These are phyloP conservation scores for Saprolegnia diclina DNA, from an alignment of 352 stramenopile genomes.

Conservation along the genomic window DNA sequence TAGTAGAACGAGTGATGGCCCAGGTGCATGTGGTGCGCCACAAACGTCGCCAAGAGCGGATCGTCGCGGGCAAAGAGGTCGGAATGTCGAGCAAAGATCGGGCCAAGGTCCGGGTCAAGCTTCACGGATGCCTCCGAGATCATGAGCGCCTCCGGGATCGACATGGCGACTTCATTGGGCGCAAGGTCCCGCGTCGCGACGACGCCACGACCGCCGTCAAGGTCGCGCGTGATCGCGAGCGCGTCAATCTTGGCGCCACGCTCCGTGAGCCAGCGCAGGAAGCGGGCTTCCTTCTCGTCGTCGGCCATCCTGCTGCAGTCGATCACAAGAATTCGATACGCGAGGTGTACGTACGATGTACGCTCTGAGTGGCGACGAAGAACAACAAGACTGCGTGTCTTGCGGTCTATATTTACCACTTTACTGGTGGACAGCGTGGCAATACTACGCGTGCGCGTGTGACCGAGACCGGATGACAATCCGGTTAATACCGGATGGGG, in stretches of 20 bases:
- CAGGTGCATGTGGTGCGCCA: conserved; percentile 67
- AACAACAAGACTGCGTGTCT: too few species aligned
- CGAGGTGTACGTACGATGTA: too few species aligned
- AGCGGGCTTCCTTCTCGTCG: not conserved
- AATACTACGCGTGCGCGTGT: too few species aligned
- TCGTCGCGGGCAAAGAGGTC: conserved; percentile 76
- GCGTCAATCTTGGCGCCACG: conserved; percentile 33
- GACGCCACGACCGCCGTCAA: conserved; percentile 49
- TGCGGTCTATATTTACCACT: too few species aligned
- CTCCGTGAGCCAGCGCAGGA: conserved; percentile 30
- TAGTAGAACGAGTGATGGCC: conserved; percentile 70
- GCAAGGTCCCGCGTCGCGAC: conserved; percentile 47
- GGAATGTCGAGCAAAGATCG: conserved; percentile 45
- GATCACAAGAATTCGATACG: too few species aligned
- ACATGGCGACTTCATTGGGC: conserved; percentile 56
- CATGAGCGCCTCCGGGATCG: conserved; percentile 58
- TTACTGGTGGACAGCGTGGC: too few species aligned
- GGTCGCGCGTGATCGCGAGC: conserved; percentile 29
- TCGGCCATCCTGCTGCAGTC: not conserved
- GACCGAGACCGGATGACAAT: too few species aligned
- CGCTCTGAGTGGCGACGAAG: too few species aligned
- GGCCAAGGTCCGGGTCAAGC: conserved; percentile 41
- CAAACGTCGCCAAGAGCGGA: conserved; percentile 72
- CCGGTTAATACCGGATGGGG: too few species aligned
- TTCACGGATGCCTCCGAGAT: conserved; percentile 68